Evolutionary conservation across 2,329 filamentous ascomycete genomes (phyloP).

Genomic region (Epichloe festucae): DNA sequence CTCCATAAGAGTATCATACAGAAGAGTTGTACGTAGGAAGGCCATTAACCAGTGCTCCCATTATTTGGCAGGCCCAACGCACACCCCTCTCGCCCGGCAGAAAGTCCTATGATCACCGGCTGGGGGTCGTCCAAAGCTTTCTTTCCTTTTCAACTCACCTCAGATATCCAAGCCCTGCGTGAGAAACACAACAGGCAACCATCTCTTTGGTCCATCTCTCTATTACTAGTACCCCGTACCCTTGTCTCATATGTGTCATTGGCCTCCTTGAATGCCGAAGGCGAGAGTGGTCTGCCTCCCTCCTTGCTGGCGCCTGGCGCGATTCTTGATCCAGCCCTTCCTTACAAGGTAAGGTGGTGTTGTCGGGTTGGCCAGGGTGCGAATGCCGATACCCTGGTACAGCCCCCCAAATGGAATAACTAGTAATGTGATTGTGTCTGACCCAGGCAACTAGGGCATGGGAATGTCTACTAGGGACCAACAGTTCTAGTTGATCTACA

Average conservation of each 20-base stretch:
- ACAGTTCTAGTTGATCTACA: not conserved
- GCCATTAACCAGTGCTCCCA: too few species aligned
- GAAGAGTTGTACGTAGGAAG: too few species aligned
- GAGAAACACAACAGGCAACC: not conserved
- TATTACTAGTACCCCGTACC: too few species aligned
- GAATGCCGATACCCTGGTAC: not conserved
- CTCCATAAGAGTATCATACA: too few species aligned
- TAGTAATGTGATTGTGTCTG: not conserved
- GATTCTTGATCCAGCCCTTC: constrained; percentile 6
- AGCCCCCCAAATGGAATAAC: not conserved
- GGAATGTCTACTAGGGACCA: not conserved
- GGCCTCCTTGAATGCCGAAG: not conserved
- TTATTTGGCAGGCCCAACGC: too few species aligned
- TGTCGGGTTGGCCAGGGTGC: constrained; percentile 1
- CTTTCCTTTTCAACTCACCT: too few species aligned
- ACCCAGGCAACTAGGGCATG: not conserved
- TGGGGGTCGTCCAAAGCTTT: too few species aligned
- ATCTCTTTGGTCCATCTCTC: not conserved
- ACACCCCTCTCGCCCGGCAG: too few species aligned
- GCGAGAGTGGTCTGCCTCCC: constrained; percentile 3
- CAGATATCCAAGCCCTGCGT: too few species aligned
- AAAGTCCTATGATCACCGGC: too few species aligned
- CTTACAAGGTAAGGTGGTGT: constrained; percentile 2
- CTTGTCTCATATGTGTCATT: not conserved
- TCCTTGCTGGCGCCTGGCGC: constrained; percentile 8